Percentiles rank a stretch among this genome's conserved stretches.
phyloP scores from a whole-genome alignment of 768 basidiomycete genomes.

The Dioszegia aurantiaca region DNA sequence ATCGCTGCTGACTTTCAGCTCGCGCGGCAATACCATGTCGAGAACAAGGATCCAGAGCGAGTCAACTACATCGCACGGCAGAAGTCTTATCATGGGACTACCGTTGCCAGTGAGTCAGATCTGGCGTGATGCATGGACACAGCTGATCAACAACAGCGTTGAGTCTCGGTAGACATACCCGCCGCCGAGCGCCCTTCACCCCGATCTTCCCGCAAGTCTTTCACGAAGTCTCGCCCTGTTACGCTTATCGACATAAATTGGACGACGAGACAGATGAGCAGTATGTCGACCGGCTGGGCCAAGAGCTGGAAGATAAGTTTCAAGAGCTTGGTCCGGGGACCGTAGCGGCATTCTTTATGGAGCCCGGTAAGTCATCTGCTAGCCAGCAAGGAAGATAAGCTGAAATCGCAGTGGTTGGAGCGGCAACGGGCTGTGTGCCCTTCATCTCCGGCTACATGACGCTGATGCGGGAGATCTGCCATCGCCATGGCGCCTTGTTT shows the following conservation, averaged over 20 bases:
- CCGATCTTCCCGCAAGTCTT: slow-evolving; percentile 7
- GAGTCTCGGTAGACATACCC: slow-evolving; percentile 2
- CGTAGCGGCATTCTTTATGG: slow-evolving; percentile 55
- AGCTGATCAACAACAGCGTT: not conserved
- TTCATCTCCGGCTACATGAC: slow-evolving; percentile 82
- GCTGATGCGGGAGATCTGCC: slow-evolving; percentile 63
- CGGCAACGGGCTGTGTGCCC: slow-evolving; percentile 71
- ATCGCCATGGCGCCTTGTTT: slow-evolving; percentile 58
- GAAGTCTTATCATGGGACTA: slow-evolving; percentile 83
- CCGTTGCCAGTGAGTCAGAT: slow-evolving; percentile 7
- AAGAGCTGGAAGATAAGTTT: slow-evolving; percentile 84
- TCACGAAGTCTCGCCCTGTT: slow-evolving; percentile 65
- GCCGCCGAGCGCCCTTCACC: not conserved
- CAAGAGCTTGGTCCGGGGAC: slow-evolving; percentile 75
- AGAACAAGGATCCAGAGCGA: slow-evolving; percentile 67
- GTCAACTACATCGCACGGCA: slow-evolving; percentile 74
- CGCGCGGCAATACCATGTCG: slow-evolving; percentile 65
- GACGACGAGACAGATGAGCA: slow-evolving; percentile 70
- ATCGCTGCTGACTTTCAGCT: slow-evolving; percentile 47
- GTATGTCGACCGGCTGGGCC: slow-evolving; percentile 71
- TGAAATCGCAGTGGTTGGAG: slow-evolving; percentile 77
- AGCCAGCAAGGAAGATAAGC: not conserved
- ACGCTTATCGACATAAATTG: slow-evolving; percentile 73
- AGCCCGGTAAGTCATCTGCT: slow-evolving; percentile 16
- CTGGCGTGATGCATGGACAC: not conserved